phyloP scores from a whole-genome alignment of 495 filamentous ascomycete species.

The Daldinia grandis region DNA sequence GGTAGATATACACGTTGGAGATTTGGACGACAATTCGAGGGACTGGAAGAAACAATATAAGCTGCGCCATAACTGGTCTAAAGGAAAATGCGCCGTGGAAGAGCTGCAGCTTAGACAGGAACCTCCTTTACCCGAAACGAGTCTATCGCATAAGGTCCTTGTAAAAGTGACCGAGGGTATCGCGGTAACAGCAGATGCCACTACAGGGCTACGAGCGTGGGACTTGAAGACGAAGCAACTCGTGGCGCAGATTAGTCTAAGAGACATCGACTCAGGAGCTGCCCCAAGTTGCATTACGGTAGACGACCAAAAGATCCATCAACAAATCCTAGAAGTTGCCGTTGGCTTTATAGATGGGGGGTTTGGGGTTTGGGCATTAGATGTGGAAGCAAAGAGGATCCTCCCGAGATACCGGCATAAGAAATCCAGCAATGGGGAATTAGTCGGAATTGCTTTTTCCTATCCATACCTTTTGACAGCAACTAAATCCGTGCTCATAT shows the following conservation, averaged over 20 bases:
- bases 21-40: constrained; percentile 57
- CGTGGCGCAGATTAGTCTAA: constrained; percentile 57
- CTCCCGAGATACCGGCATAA: constrained; percentile 61
- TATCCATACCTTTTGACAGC: constrained; percentile 83
- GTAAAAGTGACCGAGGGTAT: constrained; percentile 77
- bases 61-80: constrained; percentile 90
- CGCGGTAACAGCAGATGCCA: constrained; percentile 78
- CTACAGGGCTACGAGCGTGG: constrained; percentile 80
- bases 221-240: constrained; percentile 67
- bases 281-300: constrained; percentile 75
- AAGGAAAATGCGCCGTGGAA: constrained; percentile 79
- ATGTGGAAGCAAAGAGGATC: constrained; percentile 55
- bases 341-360: constrained; percentile 82
- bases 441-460: constrained; percentile 78
- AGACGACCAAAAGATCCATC: constrained; percentile 55
- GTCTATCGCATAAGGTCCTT: constrained; percentile 55
- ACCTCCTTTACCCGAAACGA: constrained; percentile 9
- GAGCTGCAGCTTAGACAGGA: constrained; percentile 70
- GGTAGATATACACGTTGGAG: constrained; percentile 51
- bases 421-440: constrained; percentile 65
- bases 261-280: constrained; percentile 32
- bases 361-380: constrained; percentile 73
- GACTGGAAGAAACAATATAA: constrained; percentile 92
- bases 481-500: constrained; percentile 73
- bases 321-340: constrained; percentile 59